phyloP scores from a whole-genome alignment of 78 protist species.

The Salpingoeca rosetta region DNA sequence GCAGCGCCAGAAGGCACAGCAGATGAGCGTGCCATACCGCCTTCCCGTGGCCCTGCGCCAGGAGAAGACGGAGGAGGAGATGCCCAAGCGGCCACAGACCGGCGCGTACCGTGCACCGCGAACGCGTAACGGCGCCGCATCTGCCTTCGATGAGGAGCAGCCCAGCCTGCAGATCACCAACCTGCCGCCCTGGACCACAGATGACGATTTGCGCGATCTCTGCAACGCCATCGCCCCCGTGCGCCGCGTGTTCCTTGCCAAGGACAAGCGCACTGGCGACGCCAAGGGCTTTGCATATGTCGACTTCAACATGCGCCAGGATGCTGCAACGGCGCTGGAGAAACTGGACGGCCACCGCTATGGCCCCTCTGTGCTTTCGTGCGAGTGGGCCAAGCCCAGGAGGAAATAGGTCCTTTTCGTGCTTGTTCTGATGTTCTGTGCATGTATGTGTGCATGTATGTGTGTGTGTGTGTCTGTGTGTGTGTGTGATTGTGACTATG shows the following conservation, averaged over 20 bases:
- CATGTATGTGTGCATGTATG: not conserved
- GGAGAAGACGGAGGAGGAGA: not conserved
- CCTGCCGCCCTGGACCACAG: slow-evolving; percentile 38
- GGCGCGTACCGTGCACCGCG: slow-evolving; percentile 22
- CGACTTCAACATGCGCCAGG: slow-evolving; percentile 22
- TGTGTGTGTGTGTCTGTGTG: too few relatives aligned
- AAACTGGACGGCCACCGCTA: slow-evolving; percentile 41
- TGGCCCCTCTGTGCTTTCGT: slow-evolving; percentile 36
- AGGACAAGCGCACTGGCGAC: slow-evolving; percentile 25
- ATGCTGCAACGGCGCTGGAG: slow-evolving; percentile 30
- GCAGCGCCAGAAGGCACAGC: not conserved
- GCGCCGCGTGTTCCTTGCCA: slow-evolving; percentile 34
- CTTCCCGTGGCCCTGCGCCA: not conserved
- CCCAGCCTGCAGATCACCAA: slow-evolving; percentile 44
- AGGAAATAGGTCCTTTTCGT: not conserved
- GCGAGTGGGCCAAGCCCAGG: slow-evolving; percentile 44
- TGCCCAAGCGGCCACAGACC: slow-evolving; percentile 5
- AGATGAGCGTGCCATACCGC: not conserved
- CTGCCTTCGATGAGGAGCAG: slow-evolving; percentile 9
- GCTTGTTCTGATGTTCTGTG: not conserved
- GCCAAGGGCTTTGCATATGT: slow-evolving; percentile 47
- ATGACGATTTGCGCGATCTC: slow-evolving; percentile 44
- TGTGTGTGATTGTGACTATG: too few relatives aligned
- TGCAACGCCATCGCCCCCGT: slow-evolving; percentile 34
- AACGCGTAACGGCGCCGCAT: not conserved